Base-by-base conservation (phyloP, 805 yeast species). In the Candida nitratophila region DNA sequence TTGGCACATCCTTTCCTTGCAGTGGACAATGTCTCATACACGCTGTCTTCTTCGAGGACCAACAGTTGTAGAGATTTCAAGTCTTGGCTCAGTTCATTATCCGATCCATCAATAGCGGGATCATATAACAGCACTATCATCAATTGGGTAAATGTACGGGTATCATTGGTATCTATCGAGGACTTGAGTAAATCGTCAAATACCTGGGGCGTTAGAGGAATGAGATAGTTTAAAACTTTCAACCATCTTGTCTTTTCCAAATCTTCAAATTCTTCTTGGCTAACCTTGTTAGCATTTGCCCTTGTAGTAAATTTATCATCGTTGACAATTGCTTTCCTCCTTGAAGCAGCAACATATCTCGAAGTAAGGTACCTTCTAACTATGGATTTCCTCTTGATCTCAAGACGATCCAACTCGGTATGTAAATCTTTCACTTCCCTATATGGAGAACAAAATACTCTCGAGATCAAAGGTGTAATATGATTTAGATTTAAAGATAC, bases 401-500 rank as follows among this genome's bases (percentile, higher is more conserved):
- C n/a, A 6, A 20, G 20, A 19, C 15, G 17, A 20, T 19, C 22
- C 11, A 34, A 10, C 3, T 17, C 4, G 4, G 22, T 10, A 16
- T 34, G 15, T 6, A 5, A 14, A 19, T 12, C 7, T 20, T 34
- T 7, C 9, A 19, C 22, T 7, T 8, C 20, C 5, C 24, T 4
- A 20, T 5, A 8, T 5, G 15, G 4, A 6, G 32, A 29, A 29
- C n/a, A 11, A 12, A 29, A 11, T 11, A 29, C 32, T 11, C n/a
- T 14, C 14, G n/a, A 11, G 4, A 29, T 14, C 14, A 29, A 29
- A 11, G 32, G 8, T 29, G 27, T 22, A 12, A 46, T 39, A 2
- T 44, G 16, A 8, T 41, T 19, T 10, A 53, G 33, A 30, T 39
- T 37, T 19, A 47, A 43, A 15, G 43, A 44, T 44, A 49, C 49